phyloP scores from a whole-genome alignment of 345 rosid species.

The Theobroma cacao region DNA sequence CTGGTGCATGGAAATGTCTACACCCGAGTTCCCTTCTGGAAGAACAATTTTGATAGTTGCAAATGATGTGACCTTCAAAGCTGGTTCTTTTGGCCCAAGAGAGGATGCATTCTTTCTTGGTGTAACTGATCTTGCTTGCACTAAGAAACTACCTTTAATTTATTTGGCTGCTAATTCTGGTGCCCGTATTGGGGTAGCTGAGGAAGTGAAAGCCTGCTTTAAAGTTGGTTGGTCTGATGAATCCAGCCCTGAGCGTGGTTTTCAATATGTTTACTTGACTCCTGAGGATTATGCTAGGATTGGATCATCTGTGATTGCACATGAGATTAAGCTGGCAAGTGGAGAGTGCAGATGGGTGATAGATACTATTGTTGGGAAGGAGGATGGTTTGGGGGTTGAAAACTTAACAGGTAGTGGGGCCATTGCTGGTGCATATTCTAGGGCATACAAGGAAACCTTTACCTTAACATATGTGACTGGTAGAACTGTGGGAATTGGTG shows the following conservation, averaged over 20 bases:
- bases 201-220: slow-evolving; percentile 89
- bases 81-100: slow-evolving; percentile 97
- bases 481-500: slow-evolving; percentile 97
- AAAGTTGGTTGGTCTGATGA: slow-evolving; percentile 97
- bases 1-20: slow-evolving; percentile 87
- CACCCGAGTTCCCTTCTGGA: slow-evolving; percentile 96
- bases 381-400: slow-evolving; percentile 97
- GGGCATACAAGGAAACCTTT: slow-evolving; percentile 96
- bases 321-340: slow-evolving; percentile 67
- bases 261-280: slow-evolving; percentile 82
- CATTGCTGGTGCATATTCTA: slow-evolving; percentile 94
- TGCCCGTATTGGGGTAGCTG: slow-evolving; percentile 96
- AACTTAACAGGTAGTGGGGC: slow-evolving; percentile 97
- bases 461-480: slow-evolving; percentile 95
- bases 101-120: slow-evolving; percentile 98
- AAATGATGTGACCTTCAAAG: slow-evolving; percentile 96
- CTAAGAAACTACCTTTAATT: slow-evolving; percentile 80
- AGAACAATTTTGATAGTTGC: slow-evolving; percentile 73
- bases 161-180: slow-evolving; percentile 99
- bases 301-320: slow-evolving; percentile 81
- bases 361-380: slow-evolving; percentile 92
- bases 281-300: slow-evolving; percentile 71
- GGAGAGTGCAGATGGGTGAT: slow-evolving; percentile 94
- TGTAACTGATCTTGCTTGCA: slow-evolving; percentile 91
- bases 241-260: slow-evolving; percentile 80